Evolutionary conservation across 1,139 yeast genomes (phyloP), one percentile per base, ranked within the genome.

Genomic region (Kodamaea derodonti): DNA sequence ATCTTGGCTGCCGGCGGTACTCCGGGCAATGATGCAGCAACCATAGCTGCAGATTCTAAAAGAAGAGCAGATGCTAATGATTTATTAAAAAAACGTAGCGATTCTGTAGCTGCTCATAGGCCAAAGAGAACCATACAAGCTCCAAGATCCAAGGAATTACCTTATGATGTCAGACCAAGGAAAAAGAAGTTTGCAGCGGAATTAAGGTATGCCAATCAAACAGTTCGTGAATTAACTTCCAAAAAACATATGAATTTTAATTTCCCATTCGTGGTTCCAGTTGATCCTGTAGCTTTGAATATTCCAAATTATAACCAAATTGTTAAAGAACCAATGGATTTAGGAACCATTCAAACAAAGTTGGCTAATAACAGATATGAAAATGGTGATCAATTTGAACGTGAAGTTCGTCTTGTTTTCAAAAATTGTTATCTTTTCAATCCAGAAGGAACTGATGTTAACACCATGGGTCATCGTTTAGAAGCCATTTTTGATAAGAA

Each of bases 61-160:
- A 53, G 95, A 52, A 72, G 95, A 38, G 87, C 78, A n/a, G 71
- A 70, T 3, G 75, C 68, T 31, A 70, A 65, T 39, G 75, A 72
- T 24, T 81, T 80, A 20, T 34, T 35, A 14, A 37, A 44, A 2
- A 58, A 58, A 39, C 52, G 55, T 33, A 33, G 37, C 16, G 70
- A 65, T 37, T 67, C 73, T 4, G 69, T 69, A 18, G 75, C 75
- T 20, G 69, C 69, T 8, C 68, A 62, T 28, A 75, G 98, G 46
- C 97, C 98, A 29, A 90, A 90, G 63, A 78, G 99, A 48, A 95
- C 88, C 49, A 87, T 92, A 33, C 97, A 90, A 54, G 98, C 98
- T 3, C 98, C 98, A 35, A 84, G 85, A 52, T 85, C 96, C 13
- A 87, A 87, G 55, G 97, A 92, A 56, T 76, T 90, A 56, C 95